Conservation (phyloP, 768 basidiomycete species). For the Grammothele lineata region DNA sequence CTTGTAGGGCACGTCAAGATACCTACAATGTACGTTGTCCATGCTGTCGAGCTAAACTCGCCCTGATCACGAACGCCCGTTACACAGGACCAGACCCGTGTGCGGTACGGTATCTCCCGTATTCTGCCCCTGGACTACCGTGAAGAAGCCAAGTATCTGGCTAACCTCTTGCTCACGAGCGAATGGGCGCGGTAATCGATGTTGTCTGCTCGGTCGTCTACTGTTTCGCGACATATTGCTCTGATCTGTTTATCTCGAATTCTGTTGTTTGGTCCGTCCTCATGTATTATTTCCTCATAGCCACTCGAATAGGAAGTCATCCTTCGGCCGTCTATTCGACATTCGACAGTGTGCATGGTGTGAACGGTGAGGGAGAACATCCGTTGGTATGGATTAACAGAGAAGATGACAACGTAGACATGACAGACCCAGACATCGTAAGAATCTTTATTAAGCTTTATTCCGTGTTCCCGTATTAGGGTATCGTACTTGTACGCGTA, state of each 20-base stretch:
- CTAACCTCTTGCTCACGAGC: slow-evolving; percentile 50
- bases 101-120: slow-evolving; percentile 77
- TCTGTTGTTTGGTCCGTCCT: background rate
- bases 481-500: slow-evolving; percentile 1
- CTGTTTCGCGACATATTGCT: background rate
- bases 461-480: no score
- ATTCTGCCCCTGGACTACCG: slow-evolving; percentile 64
- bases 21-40: slow-evolving; percentile 65
- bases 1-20: slow-evolving; percentile 83
- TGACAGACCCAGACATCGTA: no score
- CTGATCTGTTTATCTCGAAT: background rate
- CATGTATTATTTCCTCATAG: background rate
- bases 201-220: background rate
- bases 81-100: slow-evolving; percentile 72
- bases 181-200: slow-evolving; percentile 44
- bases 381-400: no score
- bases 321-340: no score
- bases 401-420: no score
- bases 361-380: no score
- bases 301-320: no score
- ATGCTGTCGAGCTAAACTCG: no score
- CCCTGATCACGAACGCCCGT: no score
- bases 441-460: no score
- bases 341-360: no score
- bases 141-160: slow-evolving; percentile 57